phyloP scores from a whole-genome alignment of 768 basidiomycete species.

The Baorangia bicolor region DNA sequence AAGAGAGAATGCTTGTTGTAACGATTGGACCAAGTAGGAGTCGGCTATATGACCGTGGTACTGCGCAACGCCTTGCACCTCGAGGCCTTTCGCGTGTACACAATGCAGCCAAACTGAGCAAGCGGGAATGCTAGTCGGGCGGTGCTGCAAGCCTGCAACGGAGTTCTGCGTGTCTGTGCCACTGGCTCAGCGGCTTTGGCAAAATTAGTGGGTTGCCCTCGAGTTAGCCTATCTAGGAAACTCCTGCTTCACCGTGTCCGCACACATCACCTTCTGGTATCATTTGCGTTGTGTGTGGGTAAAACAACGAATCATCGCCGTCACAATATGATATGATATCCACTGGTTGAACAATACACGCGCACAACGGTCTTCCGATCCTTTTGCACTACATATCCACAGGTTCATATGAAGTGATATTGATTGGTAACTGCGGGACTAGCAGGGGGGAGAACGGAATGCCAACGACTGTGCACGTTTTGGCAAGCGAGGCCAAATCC shows the following conservation, averaged over 20 bases:
- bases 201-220: not conserved
- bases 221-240: not conserved
- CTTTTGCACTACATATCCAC: not conserved
- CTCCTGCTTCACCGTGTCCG: not conserved
- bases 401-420: not conserved
- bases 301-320: not conserved
- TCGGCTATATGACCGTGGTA: conserved; percentile 14
- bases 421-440: not conserved
- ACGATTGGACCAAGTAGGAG: conserved; percentile 12
- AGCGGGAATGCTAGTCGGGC: conserved; percentile 19
- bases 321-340: not conserved
- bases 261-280: not conserved
- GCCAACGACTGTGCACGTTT: not conserved
- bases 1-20: not conserved
- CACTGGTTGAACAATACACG: not conserved
- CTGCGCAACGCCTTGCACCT: conserved; percentile 20
- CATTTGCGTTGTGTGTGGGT: not conserved
- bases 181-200: not conserved
- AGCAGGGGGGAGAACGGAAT: not conserved
- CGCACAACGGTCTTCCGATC: not conserved
- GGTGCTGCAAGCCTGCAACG: conserved; percentile 7
- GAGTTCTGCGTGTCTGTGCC: not conserved
- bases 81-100: conserved; percentile 27
- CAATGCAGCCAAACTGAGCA: conserved; percentile 11
- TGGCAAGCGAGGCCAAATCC: not conserved